These are phyloP conservation scores for Xylaria sp. DNA, from an alignment of 2,329 filamentous ascomycete genomes.

Conservation along the genomic window DNA sequence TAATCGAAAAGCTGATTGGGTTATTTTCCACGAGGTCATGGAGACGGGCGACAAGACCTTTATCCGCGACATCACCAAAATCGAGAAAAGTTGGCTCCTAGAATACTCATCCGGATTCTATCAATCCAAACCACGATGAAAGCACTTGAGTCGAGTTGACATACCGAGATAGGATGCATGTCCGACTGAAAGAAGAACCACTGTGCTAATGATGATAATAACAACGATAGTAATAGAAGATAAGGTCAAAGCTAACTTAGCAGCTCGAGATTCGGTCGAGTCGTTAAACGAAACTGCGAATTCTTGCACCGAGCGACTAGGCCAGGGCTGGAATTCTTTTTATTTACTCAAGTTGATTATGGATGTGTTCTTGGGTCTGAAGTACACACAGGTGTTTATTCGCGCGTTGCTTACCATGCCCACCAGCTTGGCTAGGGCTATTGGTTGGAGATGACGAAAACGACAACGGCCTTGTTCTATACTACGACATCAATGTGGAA, in stretches of 20 bases:
- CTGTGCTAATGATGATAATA: neutral
- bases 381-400: neutral
- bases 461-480: neutral
- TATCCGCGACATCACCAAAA: conserved; percentile 91
- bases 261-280: neutral
- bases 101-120: conserved; percentile 92
- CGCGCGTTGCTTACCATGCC: neutral
- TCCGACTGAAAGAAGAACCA: neutral
- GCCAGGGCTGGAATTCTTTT: neutral
- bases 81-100: conserved; percentile 91
- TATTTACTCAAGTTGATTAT: neutral
- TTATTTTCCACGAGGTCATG: conserved; percentile 93
- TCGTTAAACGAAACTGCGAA: neutral
- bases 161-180: neutral
- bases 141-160: neutral
- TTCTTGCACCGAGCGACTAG: neutral
- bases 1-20: conserved; percentile 96
- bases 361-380: neutral
- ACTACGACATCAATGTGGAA: neutral
- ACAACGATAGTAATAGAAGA: neutral
- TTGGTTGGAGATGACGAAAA: neutral
- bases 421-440: neutral
- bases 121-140: conserved; percentile 59
- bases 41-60: conserved; percentile 90
- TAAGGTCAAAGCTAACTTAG: conserved; percentile 1